Conservation (phyloP, 495 filamentous ascomycete genomes). For the Lepraria neglecta region DNA sequence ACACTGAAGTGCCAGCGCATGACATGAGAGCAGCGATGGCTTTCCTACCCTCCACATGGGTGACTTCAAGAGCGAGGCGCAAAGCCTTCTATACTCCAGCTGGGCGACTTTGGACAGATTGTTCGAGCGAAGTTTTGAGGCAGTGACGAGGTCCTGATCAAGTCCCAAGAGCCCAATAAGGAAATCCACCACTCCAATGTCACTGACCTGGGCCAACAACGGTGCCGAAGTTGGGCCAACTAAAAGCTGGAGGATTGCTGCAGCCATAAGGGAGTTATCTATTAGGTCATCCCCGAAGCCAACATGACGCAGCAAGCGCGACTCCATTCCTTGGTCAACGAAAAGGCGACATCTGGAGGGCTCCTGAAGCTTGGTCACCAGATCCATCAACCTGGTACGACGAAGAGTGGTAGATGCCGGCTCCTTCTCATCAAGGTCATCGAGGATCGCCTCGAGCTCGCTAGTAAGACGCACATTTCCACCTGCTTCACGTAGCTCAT, state of each 20-base stretch:
- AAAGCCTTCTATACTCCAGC: constrained; percentile 46
- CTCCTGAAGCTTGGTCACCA: constrained; percentile 66
- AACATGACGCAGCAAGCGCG: constrained; percentile 49
- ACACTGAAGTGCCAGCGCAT: constrained; percentile 56
- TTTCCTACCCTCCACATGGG: constrained; percentile 50
- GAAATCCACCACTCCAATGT: constrained; percentile 44
- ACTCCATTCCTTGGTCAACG: constrained; percentile 65
- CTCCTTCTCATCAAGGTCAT: constrained; percentile 63
- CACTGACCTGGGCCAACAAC: constrained; percentile 44
- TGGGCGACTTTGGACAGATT: constrained; percentile 63
- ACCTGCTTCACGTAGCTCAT: constrained; percentile 83
- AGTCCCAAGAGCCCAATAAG: constrained; percentile 48
- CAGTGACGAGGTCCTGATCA: constrained; percentile 44
- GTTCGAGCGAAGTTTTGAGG: constrained; percentile 56
- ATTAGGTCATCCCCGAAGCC: constrained; percentile 33
- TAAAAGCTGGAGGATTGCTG: constrained; percentile 39
- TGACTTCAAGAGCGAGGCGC: constrained; percentile 42
- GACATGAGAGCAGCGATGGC: constrained; percentile 51
- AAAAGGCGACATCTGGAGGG: constrained; percentile 63
- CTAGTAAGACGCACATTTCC: constrained; percentile 74
- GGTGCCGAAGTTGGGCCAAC: constrained; percentile 44
- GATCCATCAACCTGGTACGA: constrained; percentile 55
- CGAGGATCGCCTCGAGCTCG: constrained; percentile 74
- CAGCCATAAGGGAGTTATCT: constrained; percentile 33
- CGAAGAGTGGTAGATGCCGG: constrained; percentile 42